Percentiles rank a stretch among this genome's conserved stretches.
Conservation (phyloP, 768 basidiomycete genomes). For the Pleurotus djamor region DNA sequence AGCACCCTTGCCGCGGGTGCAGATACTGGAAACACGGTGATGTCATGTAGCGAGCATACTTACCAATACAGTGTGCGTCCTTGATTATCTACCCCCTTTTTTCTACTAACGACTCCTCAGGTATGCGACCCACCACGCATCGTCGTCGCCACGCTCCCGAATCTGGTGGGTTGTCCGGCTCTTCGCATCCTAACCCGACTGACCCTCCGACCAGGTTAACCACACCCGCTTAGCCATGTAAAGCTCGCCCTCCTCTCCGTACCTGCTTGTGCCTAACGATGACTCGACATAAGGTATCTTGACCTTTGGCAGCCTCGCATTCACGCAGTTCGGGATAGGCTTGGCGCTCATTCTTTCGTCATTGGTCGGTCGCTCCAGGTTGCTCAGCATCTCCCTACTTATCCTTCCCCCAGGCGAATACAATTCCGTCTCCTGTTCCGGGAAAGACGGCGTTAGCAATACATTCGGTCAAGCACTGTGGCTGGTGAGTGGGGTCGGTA, state of each 20-base stretch:
- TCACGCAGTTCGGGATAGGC: conserved; percentile 38
- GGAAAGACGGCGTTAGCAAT: conserved; percentile 46
- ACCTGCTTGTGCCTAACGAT: neutral
- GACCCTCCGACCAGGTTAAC: conserved; percentile 36
- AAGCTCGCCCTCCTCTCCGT: conserved; percentile 8
- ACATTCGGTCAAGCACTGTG: conserved; percentile 56
- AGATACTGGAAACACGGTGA: conserved; percentile 36
- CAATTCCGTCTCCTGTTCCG: conserved; percentile 54
- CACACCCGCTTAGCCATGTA: conserved; percentile 49
- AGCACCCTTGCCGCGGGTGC: conserved; percentile 48
- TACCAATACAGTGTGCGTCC: conserved; percentile 50
- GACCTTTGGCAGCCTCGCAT: conserved; percentile 57
- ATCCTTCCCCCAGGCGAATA: conserved; percentile 38
- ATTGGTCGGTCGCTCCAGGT: conserved; percentile 29
- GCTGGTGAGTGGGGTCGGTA: conserved; percentile 26
- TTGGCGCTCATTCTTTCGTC: conserved; percentile 46
- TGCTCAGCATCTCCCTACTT: neutral
- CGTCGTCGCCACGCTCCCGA: conserved; percentile 45
- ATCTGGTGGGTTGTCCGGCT: conserved; percentile 30
- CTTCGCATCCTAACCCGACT: neutral
- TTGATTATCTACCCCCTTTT: neutral
- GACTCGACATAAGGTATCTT: conserved; percentile 33
- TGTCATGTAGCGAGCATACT: conserved; percentile 50
- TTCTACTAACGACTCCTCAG: conserved; percentile 12
- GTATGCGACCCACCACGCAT: conserved; percentile 40